Percentiles rank a stretch among this genome's conserved stretches.
Evolutionary conservation across 177 flowering plant genomes (phyloP).

Genomic region (Vitis hybrid): DNA sequence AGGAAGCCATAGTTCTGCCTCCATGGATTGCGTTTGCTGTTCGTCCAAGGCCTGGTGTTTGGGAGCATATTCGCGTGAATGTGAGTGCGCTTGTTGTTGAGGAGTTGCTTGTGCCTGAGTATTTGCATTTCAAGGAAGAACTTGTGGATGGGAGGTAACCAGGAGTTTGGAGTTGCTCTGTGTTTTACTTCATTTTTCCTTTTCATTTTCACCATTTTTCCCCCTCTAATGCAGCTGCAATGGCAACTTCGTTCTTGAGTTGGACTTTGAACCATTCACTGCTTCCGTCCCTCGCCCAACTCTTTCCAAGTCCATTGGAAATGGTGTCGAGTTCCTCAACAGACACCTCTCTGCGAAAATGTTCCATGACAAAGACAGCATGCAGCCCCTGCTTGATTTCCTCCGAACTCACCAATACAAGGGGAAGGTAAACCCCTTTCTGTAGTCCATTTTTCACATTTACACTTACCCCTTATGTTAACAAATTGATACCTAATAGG

Average conservation of each 20-base stretch:
- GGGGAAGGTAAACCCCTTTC: slow-evolving; percentile 60
- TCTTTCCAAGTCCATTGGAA: slow-evolving; percentile 83
- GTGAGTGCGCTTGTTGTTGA: slow-evolving; percentile 66
- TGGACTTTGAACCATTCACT: slow-evolving; percentile 94
- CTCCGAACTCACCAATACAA: slow-evolving; percentile 69
- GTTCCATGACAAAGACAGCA: slow-evolving; percentile 93
- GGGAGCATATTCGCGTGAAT: slow-evolving; percentile 86
- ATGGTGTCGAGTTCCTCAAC: slow-evolving; percentile 96
- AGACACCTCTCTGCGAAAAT: slow-evolving; percentile 92
- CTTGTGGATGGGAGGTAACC: slow-evolving; percentile 82
- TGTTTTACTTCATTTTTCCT: neutral
- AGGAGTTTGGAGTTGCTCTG: too few species aligned
- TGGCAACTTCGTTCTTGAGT: slow-evolving; percentile 85
- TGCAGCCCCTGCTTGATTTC: slow-evolving; percentile 86
- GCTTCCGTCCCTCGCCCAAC: slow-evolving; percentile 84
- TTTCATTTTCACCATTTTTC: neutral
- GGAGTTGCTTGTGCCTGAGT: slow-evolving; percentile 64
- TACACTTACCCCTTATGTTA: neutral
- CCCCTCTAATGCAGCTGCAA: slow-evolving; percentile 44
- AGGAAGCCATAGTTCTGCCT: slow-evolving; percentile 92
- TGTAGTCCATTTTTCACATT: neutral
- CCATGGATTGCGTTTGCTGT: slow-evolving; percentile 95
- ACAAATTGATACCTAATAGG: neutral
- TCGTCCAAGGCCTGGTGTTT: slow-evolving; percentile 81
- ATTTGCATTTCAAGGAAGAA: slow-evolving; percentile 84